Evolutionary conservation across 2,329 filamentous ascomycete genomes (phyloP).

Genomic region (Tolypocladium capitatum): DNA sequence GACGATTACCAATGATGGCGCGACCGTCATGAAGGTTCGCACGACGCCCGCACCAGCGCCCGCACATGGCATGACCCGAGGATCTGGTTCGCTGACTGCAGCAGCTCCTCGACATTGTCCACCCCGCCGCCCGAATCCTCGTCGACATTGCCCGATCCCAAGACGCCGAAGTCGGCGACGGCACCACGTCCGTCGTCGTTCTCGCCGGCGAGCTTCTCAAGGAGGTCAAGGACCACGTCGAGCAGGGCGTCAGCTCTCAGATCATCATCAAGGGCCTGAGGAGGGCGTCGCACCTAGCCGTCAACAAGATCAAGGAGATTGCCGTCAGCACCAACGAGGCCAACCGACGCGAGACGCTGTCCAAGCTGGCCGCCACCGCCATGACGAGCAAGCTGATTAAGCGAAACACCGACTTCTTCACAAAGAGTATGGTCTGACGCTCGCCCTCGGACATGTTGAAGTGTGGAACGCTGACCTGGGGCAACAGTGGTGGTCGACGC

Average conservation of each 20-base stretch:
- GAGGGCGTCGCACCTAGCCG: conserved; percentile 75
- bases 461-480: neutral
- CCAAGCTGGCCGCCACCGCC: conserved; percentile 82
- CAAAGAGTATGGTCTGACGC: conserved; percentile 56
- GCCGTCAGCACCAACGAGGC: conserved; percentile 71
- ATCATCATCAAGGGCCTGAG: conserved; percentile 93
- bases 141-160: conserved; percentile 97
- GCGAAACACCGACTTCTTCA: conserved; percentile 93
- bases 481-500: conserved; percentile 86
- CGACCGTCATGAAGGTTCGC: conserved; percentile 91
- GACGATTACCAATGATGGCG: conserved; percentile 98
- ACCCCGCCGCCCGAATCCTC: conserved; percentile 91
- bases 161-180: conserved; percentile 97
- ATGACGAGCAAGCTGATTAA: conserved; percentile 99
- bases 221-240: conserved; percentile 90
- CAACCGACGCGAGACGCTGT: conserved; percentile 75
- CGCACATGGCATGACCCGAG: neutral
- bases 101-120: conserved; percentile 92
- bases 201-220: conserved; percentile 95
- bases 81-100: neutral
- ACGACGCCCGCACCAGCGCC: neutral
- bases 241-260: conserved; percentile 93
- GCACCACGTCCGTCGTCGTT: conserved; percentile 94
- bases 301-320: conserved; percentile 99
- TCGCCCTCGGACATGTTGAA: neutral